Base-by-base conservation (phyloP, 1,284 basidiomycete genomes). In the Psilocybe mexicana region DNA sequence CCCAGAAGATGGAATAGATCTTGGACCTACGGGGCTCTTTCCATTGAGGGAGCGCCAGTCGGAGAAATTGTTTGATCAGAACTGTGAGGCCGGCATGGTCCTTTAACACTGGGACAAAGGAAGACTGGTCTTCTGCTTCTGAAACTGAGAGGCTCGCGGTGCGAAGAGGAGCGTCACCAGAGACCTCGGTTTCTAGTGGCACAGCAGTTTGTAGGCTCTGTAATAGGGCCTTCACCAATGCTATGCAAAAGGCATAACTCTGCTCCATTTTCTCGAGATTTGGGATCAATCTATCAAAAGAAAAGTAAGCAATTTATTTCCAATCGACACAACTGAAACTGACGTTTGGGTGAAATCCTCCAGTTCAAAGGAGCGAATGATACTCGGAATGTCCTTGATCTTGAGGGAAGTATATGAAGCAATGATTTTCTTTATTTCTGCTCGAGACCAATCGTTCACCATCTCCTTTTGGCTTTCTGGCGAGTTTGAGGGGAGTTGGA, bases 231-330 rank as follows among this genome's bases (percentile, higher is more conserved):
- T 60, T 61, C 26, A 61, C 43, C 23, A 71, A 65, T 0, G 61
- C 54, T 18, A 66, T 49, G 47, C 61, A 63, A 49, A 69, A 66
- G 1, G 54, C 26, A 35, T 62, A 70, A 33, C 53, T 64, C 6
- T 18, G 18, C 18, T 62, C 54, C 40, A 55, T 62, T 51, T 60
- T 65, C 2, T 55, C 28, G 23, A 69, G 23, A 43, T 67, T 67
- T 3, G 65, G 63, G 14, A 67, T 54, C 11, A 65, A 59, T 14
- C 65, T 69, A 33, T 18, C 30, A n/a, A 24, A 26, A 50, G 33
- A 14, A 43, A 26, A 14, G 26, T 40, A 3, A 35, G 28, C 4
- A 45, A 11, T 1, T 14, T 6, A 30, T 43, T 24, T 12, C 10
- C 6, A 26, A 43, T 10, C 18, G n/a, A 40, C 18, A 10, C 5